phyloP scores from a whole-genome alignment of 2,329 filamentous ascomycete genomes.

The Elsinoe fawcettii region DNA sequence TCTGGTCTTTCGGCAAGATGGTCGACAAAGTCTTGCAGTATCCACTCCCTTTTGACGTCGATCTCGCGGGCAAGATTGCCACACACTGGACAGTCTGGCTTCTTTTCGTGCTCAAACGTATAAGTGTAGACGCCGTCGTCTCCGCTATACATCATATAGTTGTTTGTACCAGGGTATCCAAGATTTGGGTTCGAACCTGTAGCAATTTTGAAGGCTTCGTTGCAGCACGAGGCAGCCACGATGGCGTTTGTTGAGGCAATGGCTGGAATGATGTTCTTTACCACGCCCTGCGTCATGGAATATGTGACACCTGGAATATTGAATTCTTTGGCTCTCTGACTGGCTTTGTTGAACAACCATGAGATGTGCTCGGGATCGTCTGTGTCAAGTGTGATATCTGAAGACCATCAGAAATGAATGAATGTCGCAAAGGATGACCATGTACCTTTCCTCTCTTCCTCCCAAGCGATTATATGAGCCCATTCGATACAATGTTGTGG shows the following conservation, averaged over 20 bases:
- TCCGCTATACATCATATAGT: constrained; percentile 99
- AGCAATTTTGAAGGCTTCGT: constrained; percentile 91
- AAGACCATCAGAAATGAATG: constrained; percentile 1
- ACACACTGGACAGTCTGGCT: constrained; percentile 90
- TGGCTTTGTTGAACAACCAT: constrained; percentile 88
- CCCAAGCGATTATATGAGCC: constrained; percentile 98
- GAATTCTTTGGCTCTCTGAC: constrained; percentile 75
- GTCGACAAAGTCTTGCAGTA: constrained; percentile 77
- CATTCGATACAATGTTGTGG: constrained; percentile 98
- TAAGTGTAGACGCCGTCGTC: constrained; percentile 95
- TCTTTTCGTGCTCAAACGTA: constrained; percentile 91
- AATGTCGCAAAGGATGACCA: no score
- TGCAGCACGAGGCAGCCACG: constrained; percentile 90
- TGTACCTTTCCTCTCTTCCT: constrained; percentile 50
- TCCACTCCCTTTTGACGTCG: constrained; percentile 60
- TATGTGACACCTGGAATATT: constrained; percentile 90
- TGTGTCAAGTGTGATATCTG: constrained; percentile 76
- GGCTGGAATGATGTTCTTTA: constrained; percentile 98
- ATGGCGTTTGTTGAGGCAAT: constrained; percentile 98
- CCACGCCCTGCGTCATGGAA: constrained; percentile 88
- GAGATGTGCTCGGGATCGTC: constrained; percentile 94
- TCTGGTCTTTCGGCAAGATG: constrained; percentile 75
- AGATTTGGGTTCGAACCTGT: constrained; percentile 74
- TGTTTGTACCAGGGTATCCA: constrained; percentile 59
- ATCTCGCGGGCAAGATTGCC: constrained; percentile 73